Percentiles rank a stretch among this genome's conserved stretches.
Conservation (phyloP, 306 rosid species). For the Quercus robur region DNA sequence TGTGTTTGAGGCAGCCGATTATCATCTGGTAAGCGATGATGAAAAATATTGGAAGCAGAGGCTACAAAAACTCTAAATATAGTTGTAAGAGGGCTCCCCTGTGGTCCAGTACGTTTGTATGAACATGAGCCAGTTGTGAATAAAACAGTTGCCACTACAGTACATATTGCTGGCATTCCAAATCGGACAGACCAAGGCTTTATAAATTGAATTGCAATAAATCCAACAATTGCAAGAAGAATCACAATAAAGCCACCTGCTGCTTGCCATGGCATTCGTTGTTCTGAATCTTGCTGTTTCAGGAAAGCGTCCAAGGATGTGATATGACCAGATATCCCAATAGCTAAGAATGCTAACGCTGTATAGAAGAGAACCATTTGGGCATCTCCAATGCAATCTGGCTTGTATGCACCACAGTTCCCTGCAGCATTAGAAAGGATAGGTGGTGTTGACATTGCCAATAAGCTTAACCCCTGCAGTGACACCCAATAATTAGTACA, state of each 20-base stretch:
- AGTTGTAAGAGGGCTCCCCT: conserved; percentile 27
- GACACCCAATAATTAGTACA: not conserved
- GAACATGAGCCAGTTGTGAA: conserved; percentile 22
- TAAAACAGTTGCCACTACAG: conserved; percentile 9
- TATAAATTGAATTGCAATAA: conserved; percentile 13
- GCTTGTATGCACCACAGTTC: not conserved
- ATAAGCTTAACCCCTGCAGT: conserved; percentile 3
- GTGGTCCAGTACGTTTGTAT: not conserved
- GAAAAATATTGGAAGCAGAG: not conserved
- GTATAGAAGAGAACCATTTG: not conserved
- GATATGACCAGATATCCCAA: not conserved
- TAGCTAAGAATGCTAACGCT: not conserved
- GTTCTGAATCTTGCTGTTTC: not conserved
- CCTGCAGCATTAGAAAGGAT: not conserved
- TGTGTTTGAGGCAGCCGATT: not conserved
- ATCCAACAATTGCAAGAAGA: conserved; percentile 4
- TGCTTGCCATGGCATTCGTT: not conserved
- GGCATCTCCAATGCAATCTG: not conserved
- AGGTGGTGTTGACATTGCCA: not conserved
- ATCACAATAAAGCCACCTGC: not conserved
- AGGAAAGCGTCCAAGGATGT: not conserved
- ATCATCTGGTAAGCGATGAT: not conserved
- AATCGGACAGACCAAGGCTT: conserved; percentile 27
- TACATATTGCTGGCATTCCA: conserved; percentile 17
- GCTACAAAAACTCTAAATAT: conserved; percentile 25